Base-by-base conservation (phyloP, 2,329 filamentous ascomycete genomes). In the Paecilomyces sp. region DNA sequence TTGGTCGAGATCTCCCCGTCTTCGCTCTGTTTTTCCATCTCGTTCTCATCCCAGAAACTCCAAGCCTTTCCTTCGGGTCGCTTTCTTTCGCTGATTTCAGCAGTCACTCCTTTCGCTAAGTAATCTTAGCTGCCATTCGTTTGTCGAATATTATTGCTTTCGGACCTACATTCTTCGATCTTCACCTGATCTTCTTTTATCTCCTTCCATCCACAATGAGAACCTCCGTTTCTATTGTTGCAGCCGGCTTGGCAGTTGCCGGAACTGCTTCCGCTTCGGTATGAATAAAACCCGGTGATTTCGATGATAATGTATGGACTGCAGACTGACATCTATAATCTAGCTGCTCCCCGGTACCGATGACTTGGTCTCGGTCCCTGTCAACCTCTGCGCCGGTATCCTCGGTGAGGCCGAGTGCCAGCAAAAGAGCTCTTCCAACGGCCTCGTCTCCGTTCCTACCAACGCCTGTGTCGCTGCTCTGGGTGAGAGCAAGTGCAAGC, bases 351-450 rank as follows among this genome's bases (percentile, higher is more conserved):
- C 36, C 36, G 13, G 15, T 47, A 8, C 7, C 41, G 15, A 18
- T 6, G 5, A 6, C 7, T 15, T 47, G 41, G 8, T 47, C 41
- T 47, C 41, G 5, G 8, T 47, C 18, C 41, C 41, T 22, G 41
- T 47, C n/a, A 8, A 18, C 18, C 41, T 47, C n/a, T 47, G 41
- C 18, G 41, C 41, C n/a, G 41, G n/a, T 18, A 63, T 70, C 34
- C 63, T 70, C 18, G 67, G 68, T 24, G 63, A 69, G 13, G 63
- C 54, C n/a, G 57, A 64, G 13, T 70, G 68, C 66, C 60, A 68
- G 33, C 63, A 66, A 51, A 31, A 64, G 51, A 60, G 47, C 56
- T n/a, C 53, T 36, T 47, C 59, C 55, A 58, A 55, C 28, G 68
- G 68, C 7, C 55, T 70, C 56, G 64, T 70, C 60, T 65, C 64